Evolutionary conservation across 345 rosid genomes (phyloP).

Genomic region (Salix udensis): DNA sequence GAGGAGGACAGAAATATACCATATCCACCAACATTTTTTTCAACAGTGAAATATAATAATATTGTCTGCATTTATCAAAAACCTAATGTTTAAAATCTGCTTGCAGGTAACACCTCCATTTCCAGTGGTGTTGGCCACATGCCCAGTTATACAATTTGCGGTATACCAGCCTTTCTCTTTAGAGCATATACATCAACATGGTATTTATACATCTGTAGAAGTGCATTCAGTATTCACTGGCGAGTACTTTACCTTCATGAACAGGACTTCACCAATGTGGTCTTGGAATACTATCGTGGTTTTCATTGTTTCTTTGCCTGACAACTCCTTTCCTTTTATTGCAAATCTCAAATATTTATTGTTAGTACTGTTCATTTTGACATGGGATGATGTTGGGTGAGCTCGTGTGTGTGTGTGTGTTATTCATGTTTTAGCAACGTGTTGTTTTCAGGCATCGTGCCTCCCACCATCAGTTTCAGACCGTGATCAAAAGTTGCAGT

Average conservation of each 20-base stretch:
- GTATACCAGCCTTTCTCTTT: constrained; percentile 35
- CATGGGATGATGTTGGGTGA: neutral
- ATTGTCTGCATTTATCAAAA: neutral
- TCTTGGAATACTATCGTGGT: neutral
- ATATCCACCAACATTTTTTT: neutral
- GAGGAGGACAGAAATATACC: neutral
- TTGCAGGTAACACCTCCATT: constrained; percentile 76
- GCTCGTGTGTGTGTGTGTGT: neutral
- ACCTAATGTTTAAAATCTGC: constrained; percentile 28
- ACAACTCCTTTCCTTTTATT: neutral
- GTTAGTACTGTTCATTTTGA: neutral
- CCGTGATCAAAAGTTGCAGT: constrained; percentile 51
- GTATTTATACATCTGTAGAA: neutral
- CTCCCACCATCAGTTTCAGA: constrained; percentile 47
- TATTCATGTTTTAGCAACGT: constrained; percentile 2
- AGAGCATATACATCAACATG: neutral
- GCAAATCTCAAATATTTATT: neutral
- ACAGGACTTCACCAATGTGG: neutral
- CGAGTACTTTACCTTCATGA: neutral
- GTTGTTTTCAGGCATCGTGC: constrained; percentile 54
- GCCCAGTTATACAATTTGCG: constrained; percentile 74
- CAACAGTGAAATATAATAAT: neutral
- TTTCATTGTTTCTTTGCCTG: neutral
- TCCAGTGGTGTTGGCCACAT: constrained; percentile 56
- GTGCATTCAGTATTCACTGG: neutral